Evolutionary conservation across 2,329 filamentous ascomycete species (phyloP), one percentile per base, ranked within the genome.

Genomic region (Colletotrichum euphorbiae): DNA sequence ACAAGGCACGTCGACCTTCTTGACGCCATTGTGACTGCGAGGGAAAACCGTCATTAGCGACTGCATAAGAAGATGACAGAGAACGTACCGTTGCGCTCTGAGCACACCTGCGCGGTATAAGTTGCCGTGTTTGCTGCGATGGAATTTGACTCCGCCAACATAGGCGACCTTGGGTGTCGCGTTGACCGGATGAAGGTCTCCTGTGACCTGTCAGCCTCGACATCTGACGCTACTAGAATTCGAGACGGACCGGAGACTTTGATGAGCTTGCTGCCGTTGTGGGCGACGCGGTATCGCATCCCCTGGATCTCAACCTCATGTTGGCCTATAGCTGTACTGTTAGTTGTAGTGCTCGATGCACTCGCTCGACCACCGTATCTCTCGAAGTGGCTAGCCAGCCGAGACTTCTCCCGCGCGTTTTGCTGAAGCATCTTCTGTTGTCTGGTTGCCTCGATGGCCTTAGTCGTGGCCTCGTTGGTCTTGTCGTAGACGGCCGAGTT

Each of bases 81-180:
- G 33, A 57, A 85, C 89, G 80, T 88, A 95, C 92, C 88, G 90
- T 78, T 93, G 91, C 70, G 90, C 89, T 77, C 90, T 90, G 68
- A 95, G 87, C 63, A 93, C 85, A 71, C 91, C 90, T 74, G 91
- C 87, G 62, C 93, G 91, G 75, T 94, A 91, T 28, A 97, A 86
- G 73, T 97, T 97, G 70, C 94, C 94, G 73, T 91, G 91, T 77
- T 95, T 97, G 79, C 93, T 97, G 72, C 94, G 88, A 74, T 93
- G 86, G 76, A 97, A 97, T 71, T 87, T 89, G 74, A 97, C 92
- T 46, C 93, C 93, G 59, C 91, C 92, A 69, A 97, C 83, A 6
- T 83, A 81, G 45, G 90, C 86, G 71, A 85, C 87, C 79, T 94
- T 96, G 0, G 94, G 94, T 2, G 93, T 97, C 54, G 85, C 83